Evolutionary conservation across 2,329 filamentous ascomycete species (phyloP), one percentile per base, ranked within the genome.

Genomic region (Beauveria rudraprayagi): DNA sequence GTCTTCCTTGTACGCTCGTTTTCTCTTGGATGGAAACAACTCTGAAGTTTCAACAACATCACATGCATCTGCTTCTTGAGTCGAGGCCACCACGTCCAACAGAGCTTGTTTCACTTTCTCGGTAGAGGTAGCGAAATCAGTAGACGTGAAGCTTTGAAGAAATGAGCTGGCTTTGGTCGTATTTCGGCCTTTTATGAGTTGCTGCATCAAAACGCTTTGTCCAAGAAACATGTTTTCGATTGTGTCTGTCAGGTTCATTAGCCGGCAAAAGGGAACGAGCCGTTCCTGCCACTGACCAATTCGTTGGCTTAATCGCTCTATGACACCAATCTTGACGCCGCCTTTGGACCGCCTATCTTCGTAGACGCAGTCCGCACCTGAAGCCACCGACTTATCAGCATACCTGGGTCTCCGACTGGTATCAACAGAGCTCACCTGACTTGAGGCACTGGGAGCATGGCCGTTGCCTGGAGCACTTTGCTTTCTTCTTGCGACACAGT

Each of bases 401-500:
- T 16, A 22, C 9, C 40, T 3, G 11, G 16, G 34, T 19, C 8
- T 24, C 30, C 30, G 11, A 14, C 30, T 34, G 16, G 17, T 11
- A 48, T 7, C 5, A 10, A 10, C 9, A 19, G 14, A 69, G 67
- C 70, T 62, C 71, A 71, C 41, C 70, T 66, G 41, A 63, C 47
- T 62, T 64, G 3, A 70, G 63, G 56, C 76, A 78, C 55, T 77
- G 73, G 0, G 75, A 73, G 62, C 77, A 79, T 8, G 77, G 77
- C 53, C 76, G 73, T 30, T 70, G 67, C 24, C 76, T 68, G 28
- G 75, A 74, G 66, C 77, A 79, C 48, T 75, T 76, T 17, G 77
- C 73, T 56, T 80, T 78, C 64, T 76, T 77, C 56, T 72, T 75
- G 5, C 76, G 73, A 65, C 77, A 80, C 0, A 74, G 70, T 57